Percentiles rank a stretch among this genome's conserved stretches.
Evolutionary conservation across 768 basidiomycete species (phyloP).

Genomic region (Kwoniella europaea): DNA sequence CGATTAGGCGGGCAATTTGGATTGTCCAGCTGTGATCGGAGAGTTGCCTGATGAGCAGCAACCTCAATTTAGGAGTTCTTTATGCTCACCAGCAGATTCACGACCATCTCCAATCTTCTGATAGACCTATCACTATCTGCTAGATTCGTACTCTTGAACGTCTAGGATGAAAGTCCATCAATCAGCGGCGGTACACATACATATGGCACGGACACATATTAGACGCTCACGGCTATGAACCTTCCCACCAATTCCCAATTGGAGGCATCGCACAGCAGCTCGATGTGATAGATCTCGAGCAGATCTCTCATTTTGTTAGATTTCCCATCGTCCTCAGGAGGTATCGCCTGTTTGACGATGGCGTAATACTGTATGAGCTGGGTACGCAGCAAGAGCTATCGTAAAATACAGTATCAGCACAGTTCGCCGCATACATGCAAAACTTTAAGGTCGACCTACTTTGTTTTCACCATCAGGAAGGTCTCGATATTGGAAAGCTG

Average conservation of each 20-base stretch:
- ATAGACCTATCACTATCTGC: not conserved
- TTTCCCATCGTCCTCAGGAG: not conserved
- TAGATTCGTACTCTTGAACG: not conserved
- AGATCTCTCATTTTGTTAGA: not conserved
- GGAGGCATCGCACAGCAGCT: not conserved
- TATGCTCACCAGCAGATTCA: slow-evolving; percentile 2
- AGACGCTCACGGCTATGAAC: not conserved
- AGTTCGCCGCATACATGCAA: too few species aligned
- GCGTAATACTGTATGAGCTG: not conserved
- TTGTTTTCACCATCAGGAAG: not conserved
- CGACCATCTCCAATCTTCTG: slow-evolving; percentile 5
- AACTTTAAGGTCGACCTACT: not conserved
- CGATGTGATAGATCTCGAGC: slow-evolving; percentile 5
- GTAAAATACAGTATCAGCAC: too few species aligned
- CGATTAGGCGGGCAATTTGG: slow-evolving; percentile 1
- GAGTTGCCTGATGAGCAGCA: too few species aligned
- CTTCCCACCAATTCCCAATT: not conserved
- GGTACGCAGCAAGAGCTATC: not conserved
- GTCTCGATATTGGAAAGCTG: slow-evolving; percentile 8
- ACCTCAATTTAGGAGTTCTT: too few species aligned
- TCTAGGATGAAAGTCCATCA: not conserved
- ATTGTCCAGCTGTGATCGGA: not conserved
- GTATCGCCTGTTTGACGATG: not conserved
- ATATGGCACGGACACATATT: not conserved
- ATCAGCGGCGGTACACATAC: not conserved